Evolutionary conservation across 768 basidiomycete species (phyloP).

Genomic region (Leccinum subgranulosum): DNA sequence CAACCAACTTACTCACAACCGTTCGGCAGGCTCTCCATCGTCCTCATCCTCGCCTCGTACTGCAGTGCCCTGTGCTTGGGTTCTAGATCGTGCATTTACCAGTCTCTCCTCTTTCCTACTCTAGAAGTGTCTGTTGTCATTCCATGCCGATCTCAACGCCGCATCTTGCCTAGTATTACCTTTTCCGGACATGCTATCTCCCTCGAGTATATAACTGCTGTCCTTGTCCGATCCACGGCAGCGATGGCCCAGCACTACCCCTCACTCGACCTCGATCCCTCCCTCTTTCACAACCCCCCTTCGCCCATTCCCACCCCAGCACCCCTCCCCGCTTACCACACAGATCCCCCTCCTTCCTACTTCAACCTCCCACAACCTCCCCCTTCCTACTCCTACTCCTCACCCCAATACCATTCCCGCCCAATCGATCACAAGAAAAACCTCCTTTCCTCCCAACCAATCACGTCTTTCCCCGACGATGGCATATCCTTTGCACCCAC

Average conservation of each 20-base stretch:
- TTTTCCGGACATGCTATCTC: conserved; percentile 9
- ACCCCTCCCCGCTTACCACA: conserved; percentile 6
- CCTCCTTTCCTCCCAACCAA: conserved; percentile 2
- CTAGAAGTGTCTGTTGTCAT: conserved; percentile 4
- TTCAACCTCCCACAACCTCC: background rate
- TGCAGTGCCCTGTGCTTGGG: background rate
- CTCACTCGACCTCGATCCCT: conserved; percentile 7
- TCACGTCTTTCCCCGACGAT: conserved; percentile 20
- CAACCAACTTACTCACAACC: background rate
- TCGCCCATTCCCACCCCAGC: background rate
- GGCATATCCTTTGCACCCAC: conserved; percentile 19
- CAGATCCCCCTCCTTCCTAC: conserved; percentile 12
- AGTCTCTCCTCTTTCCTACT: background rate
- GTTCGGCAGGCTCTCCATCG: background rate
- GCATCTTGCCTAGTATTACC: conserved; percentile 2
- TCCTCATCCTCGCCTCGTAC: background rate
- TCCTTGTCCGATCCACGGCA: conserved; percentile 5
- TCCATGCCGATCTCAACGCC: conserved; percentile 19
- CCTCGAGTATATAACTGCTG: conserved; percentile 16
- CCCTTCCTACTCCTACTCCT: conserved; percentile 1
- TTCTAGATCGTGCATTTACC: background rate
- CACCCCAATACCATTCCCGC: background rate
- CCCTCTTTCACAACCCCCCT: conserved; percentile 5
- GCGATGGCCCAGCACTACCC: conserved; percentile 21
- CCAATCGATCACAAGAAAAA: conserved; percentile 1